Conservation (phyloP, 169 alveolate species). For the Plasmodium ovale region DNA sequence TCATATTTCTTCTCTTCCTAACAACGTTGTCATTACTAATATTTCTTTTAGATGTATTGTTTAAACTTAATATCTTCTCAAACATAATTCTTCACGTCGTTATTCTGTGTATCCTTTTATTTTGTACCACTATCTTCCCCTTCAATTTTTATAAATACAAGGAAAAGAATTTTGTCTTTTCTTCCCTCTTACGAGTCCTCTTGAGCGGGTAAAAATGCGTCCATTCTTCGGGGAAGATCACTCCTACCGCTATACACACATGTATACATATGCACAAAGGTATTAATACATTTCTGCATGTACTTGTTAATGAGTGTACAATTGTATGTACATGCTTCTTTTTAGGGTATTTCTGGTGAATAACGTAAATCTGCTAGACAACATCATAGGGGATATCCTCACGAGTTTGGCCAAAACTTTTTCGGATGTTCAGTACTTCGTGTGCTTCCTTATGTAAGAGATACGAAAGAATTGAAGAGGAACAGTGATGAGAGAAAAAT, state of each 20-base stretch:
- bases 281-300: not conserved
- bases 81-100: slow-evolving; percentile 30
- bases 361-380: slow-evolving; percentile 83
- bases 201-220: slow-evolving; percentile 43
- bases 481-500: too few species aligned
- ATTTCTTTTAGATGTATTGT: slow-evolving; percentile 78
- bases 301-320: too few species aligned
- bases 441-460: slow-evolving; percentile 80
- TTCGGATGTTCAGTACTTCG: slow-evolving; percentile 84
- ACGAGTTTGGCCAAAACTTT: slow-evolving; percentile 88
- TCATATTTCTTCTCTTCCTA: slow-evolving; percentile 56
- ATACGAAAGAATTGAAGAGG: not conserved
- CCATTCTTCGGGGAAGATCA: not conserved
- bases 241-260: not conserved
- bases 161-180: slow-evolving; percentile 78
- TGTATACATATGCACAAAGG: not conserved
- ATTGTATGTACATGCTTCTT: too few species aligned
- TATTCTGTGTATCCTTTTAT: slow-evolving; percentile 17
- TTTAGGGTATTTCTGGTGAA: slow-evolving; percentile 78
- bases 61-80: slow-evolving; percentile 57
- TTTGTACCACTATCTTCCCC: slow-evolving; percentile 46
- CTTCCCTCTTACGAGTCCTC: slow-evolving; percentile 74
- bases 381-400: slow-evolving; percentile 87
- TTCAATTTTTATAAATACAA: slow-evolving; percentile 66
- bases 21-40: slow-evolving; percentile 70